Evolutionary conservation across 345 rosid species (phyloP).

Genomic region (Durio zibethinus): DNA sequence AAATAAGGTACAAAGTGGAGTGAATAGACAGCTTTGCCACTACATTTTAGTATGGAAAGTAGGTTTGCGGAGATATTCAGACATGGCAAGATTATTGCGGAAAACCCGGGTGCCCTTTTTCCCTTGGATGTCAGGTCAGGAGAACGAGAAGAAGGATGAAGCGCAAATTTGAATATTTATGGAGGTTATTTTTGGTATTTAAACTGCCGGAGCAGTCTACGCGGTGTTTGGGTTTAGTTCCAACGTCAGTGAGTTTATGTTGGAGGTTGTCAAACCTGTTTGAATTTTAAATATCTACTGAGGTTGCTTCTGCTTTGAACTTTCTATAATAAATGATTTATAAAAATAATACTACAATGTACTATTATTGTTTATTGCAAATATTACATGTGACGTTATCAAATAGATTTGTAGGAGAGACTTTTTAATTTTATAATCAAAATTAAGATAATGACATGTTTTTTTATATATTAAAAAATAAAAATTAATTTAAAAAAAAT

Average conservation of each 20-base stretch:
- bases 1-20: background rate
- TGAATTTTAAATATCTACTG: no score
- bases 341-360: no score
- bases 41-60: conserved; percentile 10
- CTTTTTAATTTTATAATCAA: no score
- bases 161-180: background rate
- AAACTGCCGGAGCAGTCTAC: background rate
- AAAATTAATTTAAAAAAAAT: no score
- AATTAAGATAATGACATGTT: no score
- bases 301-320: no score
- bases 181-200: conserved; percentile 19
- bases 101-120: background rate
- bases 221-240: conserved; percentile 18
- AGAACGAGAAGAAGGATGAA: background rate
- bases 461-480: no score
- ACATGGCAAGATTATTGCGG: background rate
- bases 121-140: background rate
- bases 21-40: background rate
- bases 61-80: background rate
- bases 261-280: background rate
- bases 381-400: no score
- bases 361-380: no score
- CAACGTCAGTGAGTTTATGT: background rate
- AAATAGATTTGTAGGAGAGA: no score
- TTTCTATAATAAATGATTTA: no score